Evolutionary conservation across 2,329 filamentous ascomycete species (phyloP).

Genomic region (Fusarium udum): DNA sequence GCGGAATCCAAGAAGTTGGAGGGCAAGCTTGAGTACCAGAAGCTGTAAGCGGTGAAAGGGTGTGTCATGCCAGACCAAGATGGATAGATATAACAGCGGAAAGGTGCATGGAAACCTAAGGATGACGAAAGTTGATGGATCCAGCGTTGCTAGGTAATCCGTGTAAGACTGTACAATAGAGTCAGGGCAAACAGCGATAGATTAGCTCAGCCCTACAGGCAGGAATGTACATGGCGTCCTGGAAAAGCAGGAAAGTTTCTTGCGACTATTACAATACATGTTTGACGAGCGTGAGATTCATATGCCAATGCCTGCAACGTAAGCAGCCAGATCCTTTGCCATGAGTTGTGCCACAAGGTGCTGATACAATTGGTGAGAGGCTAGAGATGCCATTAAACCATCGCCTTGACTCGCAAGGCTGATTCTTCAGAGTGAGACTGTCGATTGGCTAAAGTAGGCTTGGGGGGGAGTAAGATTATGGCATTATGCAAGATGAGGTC

Average conservation of each 20-base stretch:
- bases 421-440: constrained; percentile 7
- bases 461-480: constrained; percentile 4
- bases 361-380: not conserved
- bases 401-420: constrained; percentile 13
- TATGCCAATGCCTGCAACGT: not conserved
- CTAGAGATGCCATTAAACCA: not conserved
- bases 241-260: constrained; percentile 26
- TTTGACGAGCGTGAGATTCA: constrained; percentile 16
- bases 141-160: constrained; percentile 34
- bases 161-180: constrained; percentile 46
- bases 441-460: constrained; percentile 5
- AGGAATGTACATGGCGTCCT: constrained; percentile 42
- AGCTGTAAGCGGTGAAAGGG: constrained; percentile 68
- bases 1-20: constrained; percentile 98
- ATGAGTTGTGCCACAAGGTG: not conserved
- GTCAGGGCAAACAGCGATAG: constrained; percentile 30
- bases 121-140: constrained; percentile 21
- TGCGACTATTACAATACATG: not conserved
- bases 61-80: constrained; percentile 11
- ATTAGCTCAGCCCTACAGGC: constrained; percentile 38
- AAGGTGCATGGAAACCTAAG: constrained; percentile 25
- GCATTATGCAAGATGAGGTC: constrained; percentile 6
- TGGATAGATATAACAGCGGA: constrained; percentile 17
- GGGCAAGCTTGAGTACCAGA: constrained; percentile 97
- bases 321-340: constrained; percentile 6